Evolutionary conservation across 192 early-diverging fungal genomes (phyloP), one percentile per base, ranked within the genome.

Genomic region (Endogone sp.): DNA sequence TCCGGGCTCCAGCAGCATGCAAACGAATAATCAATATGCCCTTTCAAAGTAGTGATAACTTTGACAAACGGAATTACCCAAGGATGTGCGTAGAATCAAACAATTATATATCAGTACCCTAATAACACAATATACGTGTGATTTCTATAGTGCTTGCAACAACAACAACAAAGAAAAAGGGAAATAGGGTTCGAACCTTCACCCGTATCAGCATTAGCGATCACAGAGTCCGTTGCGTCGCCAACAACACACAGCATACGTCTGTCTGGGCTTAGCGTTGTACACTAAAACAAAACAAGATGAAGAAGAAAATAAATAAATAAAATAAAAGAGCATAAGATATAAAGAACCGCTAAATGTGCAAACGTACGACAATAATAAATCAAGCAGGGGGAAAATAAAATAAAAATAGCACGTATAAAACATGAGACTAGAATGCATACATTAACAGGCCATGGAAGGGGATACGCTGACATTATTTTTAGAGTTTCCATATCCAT

Each of bases 1-100:
- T 76, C 76, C 0, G 89, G 86, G 44, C 78, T 82, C 84, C 84
- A 91, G 13, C 79, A 79, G 69, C 90, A 91, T 9, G 90, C 79
- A 75, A 91, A 91, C 2, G 88, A 89, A 66, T 80, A 89, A 62
- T 89, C 90, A 57, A 81, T 71, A 65, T 91, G 90, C 1, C 89
- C 90, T 2, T 71, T 73, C 11, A 91, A 65, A 10, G 58, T 61
- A 20, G 57, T 60, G 9, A 81, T 67, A 22, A 49, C 78, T 63
- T n/a, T n/a, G n/a, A n/a, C n/a, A n/a, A n/a, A n/a, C n/a, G n/a
- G 65, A 55, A 25, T n/a, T n/a, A n/a, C 63, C 56, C 13, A 56
- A 60, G 27, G 66, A 61, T 65, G 27, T 23, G 29, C 55, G 58
- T 60, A 56, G 55, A 4, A 56, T 29, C n/a, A 71, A 49, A 27